Conservation (phyloP, 805 yeast species). For the Kregervanrija delftensis region DNA sequence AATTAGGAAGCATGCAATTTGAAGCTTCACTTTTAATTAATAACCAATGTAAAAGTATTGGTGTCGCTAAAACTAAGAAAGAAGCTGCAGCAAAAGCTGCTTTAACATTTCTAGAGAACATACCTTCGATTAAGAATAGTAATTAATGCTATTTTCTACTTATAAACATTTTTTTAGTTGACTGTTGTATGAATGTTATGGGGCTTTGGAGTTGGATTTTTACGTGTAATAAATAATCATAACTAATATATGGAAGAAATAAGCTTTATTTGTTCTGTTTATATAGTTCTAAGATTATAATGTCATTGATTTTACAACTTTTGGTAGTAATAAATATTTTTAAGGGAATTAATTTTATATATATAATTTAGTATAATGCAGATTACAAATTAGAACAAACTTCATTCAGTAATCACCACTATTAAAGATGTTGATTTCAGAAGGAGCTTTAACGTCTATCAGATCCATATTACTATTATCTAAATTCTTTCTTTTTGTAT, state of each 20-base stretch:
- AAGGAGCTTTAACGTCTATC: conserved; percentile 74
- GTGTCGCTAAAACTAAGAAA: conserved; percentile 6
- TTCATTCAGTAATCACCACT: conserved; percentile 40
- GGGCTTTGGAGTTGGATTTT: no score
- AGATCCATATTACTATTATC: conserved; percentile 30
- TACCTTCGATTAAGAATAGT: no score
- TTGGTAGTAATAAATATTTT: background rate
- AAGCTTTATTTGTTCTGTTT: no score
- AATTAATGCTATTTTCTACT: no score
- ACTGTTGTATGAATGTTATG: no score
- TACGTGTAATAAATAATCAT: no score
- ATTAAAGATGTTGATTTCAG: conserved; percentile 50
- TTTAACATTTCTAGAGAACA: background rate
- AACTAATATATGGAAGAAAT: no score
- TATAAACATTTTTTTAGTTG: no score
- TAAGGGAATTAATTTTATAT: background rate
- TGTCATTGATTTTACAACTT: no score
- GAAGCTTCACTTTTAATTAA: conserved; percentile 3
- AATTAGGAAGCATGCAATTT: conserved; percentile 2
- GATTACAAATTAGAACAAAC: no score
- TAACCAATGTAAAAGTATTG: conserved; percentile 1
- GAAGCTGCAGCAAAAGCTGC: conserved; percentile 10
- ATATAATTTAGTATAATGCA: no score
- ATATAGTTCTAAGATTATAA: no score
- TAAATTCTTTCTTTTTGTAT: conserved; percentile 44